Evolutionary conservation across 441 rosid genomes (phyloP).

Genomic region (Erysimum cheiri): DNA sequence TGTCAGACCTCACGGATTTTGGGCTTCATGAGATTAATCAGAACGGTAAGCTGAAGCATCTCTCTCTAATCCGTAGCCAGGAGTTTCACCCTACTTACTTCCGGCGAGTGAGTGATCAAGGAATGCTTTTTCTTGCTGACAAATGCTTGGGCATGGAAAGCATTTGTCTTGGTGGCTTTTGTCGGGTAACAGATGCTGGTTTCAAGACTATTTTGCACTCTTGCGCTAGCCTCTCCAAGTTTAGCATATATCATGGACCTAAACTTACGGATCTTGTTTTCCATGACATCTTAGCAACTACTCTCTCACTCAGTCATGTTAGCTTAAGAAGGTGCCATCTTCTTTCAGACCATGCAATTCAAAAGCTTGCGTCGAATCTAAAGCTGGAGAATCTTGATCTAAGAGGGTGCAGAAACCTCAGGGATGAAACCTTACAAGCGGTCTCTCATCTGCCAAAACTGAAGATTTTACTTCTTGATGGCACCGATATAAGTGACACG

Average conservation of each 20-base stretch:
- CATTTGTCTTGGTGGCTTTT: constrained; percentile 85
- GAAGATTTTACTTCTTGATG: constrained; percentile 68
- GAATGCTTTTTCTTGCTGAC: constrained; percentile 89
- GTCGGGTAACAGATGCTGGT: constrained; percentile 89
- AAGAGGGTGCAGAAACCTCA: constrained; percentile 77
- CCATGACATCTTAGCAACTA: constrained; percentile 87
- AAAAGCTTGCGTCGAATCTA: constrained; percentile 61
- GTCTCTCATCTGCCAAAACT: constrained; percentile 61
- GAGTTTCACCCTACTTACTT: constrained; percentile 70
- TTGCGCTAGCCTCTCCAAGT: constrained; percentile 79
- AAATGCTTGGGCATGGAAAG: constrained; percentile 83
- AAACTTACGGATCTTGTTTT: constrained; percentile 84
- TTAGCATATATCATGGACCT: constrained; percentile 73
- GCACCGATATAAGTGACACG: constrained; percentile 67
- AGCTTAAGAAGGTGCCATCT: constrained; percentile 90
- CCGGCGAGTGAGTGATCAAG: constrained; percentile 86
- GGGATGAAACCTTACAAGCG: constrained; percentile 75
- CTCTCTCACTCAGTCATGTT: constrained; percentile 74
- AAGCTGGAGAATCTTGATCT: constrained; percentile 72
- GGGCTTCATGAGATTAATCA: constrained; percentile 87
- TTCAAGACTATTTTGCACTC: constrained; percentile 84
- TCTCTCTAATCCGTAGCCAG: constrained; percentile 84
- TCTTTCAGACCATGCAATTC: constrained; percentile 68
- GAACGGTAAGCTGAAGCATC: constrained; percentile 79
- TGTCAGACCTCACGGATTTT: constrained; percentile 79